Evolutionary conservation across 257 asterid species (phyloP).

Genomic region (Paulownia fortunei): DNA sequence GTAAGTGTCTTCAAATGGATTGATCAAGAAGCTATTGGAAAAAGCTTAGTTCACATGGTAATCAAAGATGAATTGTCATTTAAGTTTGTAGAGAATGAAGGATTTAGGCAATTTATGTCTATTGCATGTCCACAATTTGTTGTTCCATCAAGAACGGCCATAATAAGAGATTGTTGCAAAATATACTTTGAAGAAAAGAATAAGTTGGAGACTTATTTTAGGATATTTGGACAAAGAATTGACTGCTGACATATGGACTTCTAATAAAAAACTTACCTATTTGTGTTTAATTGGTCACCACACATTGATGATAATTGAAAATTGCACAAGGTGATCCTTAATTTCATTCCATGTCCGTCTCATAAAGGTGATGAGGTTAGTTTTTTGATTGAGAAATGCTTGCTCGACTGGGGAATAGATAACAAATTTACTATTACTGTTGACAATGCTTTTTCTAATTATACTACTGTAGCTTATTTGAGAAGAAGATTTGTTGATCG

Average conservation of each 20-base stretch:
- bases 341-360: conserved; percentile 11
- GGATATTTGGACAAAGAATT: neutral
- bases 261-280: neutral
- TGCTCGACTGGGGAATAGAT: conserved; percentile 15
- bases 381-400: neutral
- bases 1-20: neutral
- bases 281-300: conserved; percentile 10
- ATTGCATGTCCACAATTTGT: conserved; percentile 1
- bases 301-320: conserved; percentile 12
- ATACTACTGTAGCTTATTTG: neutral
- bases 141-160: neutral
- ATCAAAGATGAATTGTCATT: conserved; percentile 20
- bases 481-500: neutral
- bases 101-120: conserved; percentile 4
- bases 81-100: neutral
- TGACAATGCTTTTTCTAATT: conserved; percentile 16
- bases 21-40: neutral
- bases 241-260: conserved; percentile 22
- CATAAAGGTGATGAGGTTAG: conserved; percentile 7
- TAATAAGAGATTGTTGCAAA: neutral
- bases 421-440: neutral
- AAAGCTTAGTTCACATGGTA: neutral
- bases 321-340: neutral
- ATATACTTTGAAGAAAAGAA: neutral
- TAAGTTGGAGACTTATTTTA: neutral